A percentile compares a stretch with the other conserved stretches of the same genome.
Conservation (phyloP, 2,329 filamentous ascomycete species). For the Ophiostoma ulmi region DNA sequence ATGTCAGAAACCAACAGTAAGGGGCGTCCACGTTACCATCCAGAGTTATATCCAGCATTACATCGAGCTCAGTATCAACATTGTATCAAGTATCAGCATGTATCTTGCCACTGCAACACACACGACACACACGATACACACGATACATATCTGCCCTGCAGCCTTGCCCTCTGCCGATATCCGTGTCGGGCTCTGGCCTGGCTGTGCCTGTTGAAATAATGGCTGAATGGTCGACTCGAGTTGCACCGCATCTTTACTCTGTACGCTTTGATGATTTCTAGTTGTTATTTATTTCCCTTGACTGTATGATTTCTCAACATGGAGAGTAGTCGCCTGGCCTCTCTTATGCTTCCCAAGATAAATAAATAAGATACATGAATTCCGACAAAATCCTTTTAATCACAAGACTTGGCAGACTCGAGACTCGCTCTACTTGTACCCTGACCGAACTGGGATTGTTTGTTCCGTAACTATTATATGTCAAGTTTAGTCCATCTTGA, state of each 20-base stretch:
- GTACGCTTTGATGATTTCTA: not conserved
- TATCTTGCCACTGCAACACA: not conserved
- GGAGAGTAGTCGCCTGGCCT: no score
- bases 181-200: not conserved
- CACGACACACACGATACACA: not conserved
- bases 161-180: conserved; percentile 5
- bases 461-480: not conserved
- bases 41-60: not conserved
- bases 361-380: no score
- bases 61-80: not conserved
- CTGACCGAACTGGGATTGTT: no score
- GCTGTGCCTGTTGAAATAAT: not conserved
- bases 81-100: not conserved
- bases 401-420: no score
- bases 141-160: not conserved
- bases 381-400: no score
- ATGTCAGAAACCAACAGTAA: not conserved
- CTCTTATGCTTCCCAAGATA: not conserved
- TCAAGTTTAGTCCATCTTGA: not conserved
- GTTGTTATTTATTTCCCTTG: not conserved
- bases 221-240: not conserved
- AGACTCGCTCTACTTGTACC: no score
- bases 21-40: not conserved
- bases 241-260: not conserved
- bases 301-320: not conserved